Evolutionary conservation across 495 filamentous ascomycete species (phyloP), one percentile per base, ranked within the genome.

Genomic region (Halenospora varia): DNA sequence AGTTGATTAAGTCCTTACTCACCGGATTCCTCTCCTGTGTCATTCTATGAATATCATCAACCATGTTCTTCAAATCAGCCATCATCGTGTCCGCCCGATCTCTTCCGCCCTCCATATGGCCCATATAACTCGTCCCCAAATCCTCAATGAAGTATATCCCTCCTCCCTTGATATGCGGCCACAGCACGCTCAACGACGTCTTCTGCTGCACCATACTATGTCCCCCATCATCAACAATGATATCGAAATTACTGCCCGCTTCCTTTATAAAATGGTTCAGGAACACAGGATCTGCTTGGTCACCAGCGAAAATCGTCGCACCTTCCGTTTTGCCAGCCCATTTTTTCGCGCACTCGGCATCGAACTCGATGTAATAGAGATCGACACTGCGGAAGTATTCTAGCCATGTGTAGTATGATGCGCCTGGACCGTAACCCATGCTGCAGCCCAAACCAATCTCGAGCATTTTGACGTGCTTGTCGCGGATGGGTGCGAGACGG

Each of bases 181-280:
- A 61, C 2, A 61, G 39, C 11, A 24, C 51, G 13, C 51, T 25
- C 1, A 61, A n/a, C 1, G 52, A 51, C 6, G 53, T 52, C 11
- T 39, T 51, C 22, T 61, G 59, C 20, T 61, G 53, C 9, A 24
- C 29, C 59, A 56, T 56, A 6, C 35, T 51, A 18, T 61, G 59
- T 2, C 59, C 59, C 3, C 59, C 59, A 20, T 61, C 59, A 22
- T 61, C 59, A 26, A 61, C 53, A 17, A 61, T 61, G 6, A 61
- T 35, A 22, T 61, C 59, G 10, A 56, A 61, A n/a, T 49, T 46
- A 17, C 59, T 53, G 2, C 59, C 59, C 3, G 47, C 24, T 10
- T 23, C 22, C n/a, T 40, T 48, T 22, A 61, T 23, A n/a, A 61
- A 61, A 0, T 48, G n/a, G 2, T 61, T 11, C 8, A 61, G 40